These are phyloP conservation scores for Hypoxylon lienhwacheense DNA, from an alignment of 495 filamentous ascomycete species.

Conservation along the genomic window DNA sequence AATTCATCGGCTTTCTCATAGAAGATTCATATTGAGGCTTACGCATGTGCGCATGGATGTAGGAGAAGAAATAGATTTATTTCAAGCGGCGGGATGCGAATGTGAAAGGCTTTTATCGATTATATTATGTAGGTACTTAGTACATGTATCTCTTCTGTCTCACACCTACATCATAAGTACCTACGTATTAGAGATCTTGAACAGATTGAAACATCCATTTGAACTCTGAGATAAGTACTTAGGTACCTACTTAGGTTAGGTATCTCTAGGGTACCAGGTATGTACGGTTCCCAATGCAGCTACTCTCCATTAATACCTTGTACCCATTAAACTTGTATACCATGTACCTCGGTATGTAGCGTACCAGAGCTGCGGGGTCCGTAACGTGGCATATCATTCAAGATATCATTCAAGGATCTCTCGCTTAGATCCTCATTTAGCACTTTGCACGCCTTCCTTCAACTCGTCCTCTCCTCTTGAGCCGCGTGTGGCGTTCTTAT, in stretches of 20 bases:
- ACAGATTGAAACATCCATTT: slow-evolving; percentile 6
- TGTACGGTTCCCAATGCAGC: no score
- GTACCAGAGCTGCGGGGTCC: neutral
- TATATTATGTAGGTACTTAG: neutral
- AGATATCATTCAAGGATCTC: slow-evolving; percentile 12
- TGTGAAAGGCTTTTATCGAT: neutral
- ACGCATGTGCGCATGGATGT: slow-evolving; percentile 33
- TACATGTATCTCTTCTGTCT: no score
- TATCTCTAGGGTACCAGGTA: neutral
- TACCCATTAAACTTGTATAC: no score
- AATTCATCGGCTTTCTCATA: slow-evolving; percentile 6
- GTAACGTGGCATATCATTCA: slow-evolving; percentile 26
- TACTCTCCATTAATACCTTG: no score
- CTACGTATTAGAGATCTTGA: slow-evolving; percentile 19
- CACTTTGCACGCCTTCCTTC: slow-evolving; percentile 12
- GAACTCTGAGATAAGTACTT: slow-evolving; percentile 13
- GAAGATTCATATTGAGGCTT: slow-evolving; percentile 28
- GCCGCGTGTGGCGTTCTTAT: slow-evolving; percentile 30
- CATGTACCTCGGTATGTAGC: neutral
- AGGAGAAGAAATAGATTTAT: slow-evolving; percentile 19
- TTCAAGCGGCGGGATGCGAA: slow-evolving; percentile 27
- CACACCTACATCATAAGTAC: no score
- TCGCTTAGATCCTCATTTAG: slow-evolving; percentile 29
- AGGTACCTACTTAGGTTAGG: no score
- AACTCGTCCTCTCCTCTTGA: slow-evolving; percentile 16